Conservation (phyloP, 129 eudicot genomes). For the Calendula officinalis region DNA sequence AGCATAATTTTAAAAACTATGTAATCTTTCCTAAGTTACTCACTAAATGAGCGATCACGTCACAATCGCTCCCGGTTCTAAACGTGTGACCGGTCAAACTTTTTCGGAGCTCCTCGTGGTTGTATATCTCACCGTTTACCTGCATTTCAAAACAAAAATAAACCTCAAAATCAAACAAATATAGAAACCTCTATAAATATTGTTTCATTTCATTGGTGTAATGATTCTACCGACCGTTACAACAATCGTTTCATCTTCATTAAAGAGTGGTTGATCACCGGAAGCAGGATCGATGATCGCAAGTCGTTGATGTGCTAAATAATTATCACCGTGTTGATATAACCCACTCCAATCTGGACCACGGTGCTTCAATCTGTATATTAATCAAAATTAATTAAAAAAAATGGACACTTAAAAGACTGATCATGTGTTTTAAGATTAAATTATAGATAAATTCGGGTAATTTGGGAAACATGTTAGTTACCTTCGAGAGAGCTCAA, state of each 20-base stretch:
- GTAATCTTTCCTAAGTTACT: conserved; percentile 19
- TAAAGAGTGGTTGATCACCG: conserved; percentile 83
- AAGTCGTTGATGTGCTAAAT: conserved; percentile 71
- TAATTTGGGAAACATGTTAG: conserved; percentile 20
- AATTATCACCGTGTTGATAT: conserved; percentile 69
- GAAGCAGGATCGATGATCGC: conserved; percentile 89
- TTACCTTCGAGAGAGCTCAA: conserved; percentile 94
- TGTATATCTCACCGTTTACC: conserved; percentile 96
- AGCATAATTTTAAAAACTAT: neutral
- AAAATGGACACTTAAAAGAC: neutral
- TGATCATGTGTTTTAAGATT: neutral
- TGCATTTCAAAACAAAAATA: conserved; percentile 23
- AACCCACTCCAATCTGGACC: conserved; percentile 95
- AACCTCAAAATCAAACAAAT: neutral
- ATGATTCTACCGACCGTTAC: conserved; percentile 50
- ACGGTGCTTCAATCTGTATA: conserved; percentile 74
- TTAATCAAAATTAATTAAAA: neutral
- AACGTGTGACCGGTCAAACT: conserved; percentile 67
- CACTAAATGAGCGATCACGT: conserved; percentile 89
- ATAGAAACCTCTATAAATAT: no score
- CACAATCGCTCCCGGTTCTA: conserved; percentile 88
- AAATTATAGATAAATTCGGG: neutral
- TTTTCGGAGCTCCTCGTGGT: conserved; percentile 69
- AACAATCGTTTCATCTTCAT: conserved; percentile 61
- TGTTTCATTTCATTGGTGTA: neutral